Percentiles rank a stretch among this genome's conserved stretches.
phyloP scores from a whole-genome alignment of 2,329 filamentous ascomycete genomes.

The Sporothrix mexicana region DNA sequence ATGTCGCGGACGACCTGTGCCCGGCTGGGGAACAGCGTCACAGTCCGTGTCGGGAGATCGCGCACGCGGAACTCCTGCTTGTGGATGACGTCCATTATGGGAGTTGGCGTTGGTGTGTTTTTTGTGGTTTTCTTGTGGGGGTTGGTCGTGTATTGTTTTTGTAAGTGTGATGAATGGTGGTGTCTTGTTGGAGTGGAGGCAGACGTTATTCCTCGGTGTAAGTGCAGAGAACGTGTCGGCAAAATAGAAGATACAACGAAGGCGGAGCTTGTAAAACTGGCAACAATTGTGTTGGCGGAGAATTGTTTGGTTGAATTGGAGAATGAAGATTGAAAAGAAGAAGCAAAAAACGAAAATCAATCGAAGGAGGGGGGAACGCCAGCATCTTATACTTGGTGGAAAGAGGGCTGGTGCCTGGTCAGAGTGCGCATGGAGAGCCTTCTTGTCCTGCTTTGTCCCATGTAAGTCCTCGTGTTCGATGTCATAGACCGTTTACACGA shows the following conservation, averaged over 20 bases:
- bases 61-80: conserved; percentile 61
- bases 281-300: neutral
- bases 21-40: conserved; percentile 66
- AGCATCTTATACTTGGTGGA: conserved; percentile 1
- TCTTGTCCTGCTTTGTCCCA: neutral
- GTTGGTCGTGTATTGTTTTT: neutral
- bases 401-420: conserved; percentile 19
- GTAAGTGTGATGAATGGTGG: neutral
- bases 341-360: neutral
- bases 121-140: neutral
- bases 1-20: conserved; percentile 68
- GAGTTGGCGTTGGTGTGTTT: neutral
- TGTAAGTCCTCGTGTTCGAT: neutral
- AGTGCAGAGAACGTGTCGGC: neutral
- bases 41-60: conserved; percentile 63
- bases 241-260: neutral
- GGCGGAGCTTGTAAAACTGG: neutral
- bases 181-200: neutral
- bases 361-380: neutral
- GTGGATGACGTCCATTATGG: conserved; percentile 48
- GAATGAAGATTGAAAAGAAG: conserved; percentile 14
- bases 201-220: neutral
- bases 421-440: neutral
- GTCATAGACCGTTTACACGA: conserved; percentile 3
- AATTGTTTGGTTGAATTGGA: neutral